Base-by-base conservation (phyloP, 805 yeast genomes). In the Lipomyces japonicus region DNA sequence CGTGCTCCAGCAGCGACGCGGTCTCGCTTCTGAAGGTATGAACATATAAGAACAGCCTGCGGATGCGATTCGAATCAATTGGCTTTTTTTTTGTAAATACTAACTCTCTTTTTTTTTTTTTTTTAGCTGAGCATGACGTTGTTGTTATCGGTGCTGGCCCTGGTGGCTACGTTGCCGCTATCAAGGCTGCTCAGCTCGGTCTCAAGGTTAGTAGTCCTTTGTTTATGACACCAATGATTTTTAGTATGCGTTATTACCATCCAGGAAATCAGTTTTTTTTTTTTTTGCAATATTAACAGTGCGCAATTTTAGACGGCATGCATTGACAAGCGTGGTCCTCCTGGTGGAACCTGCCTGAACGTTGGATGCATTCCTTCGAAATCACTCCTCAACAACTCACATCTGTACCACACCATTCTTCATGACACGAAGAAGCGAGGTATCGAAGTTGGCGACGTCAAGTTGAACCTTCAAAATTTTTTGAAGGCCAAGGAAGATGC, bases 301-400 rank as follows among this genome's bases (percentile, higher is more conserved):
- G 37, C 21, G 10, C 5, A 34, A 12, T 12, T 7, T 7, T 46
- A 57, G 71, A 88, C 96, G 48, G 98, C 97, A 31, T 93, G 98
- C 79, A 75, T 93, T 60, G 99, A 93, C 72, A 89, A 88, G 75
- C 84, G 99, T 72, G 99, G 99, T 40, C 73, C 81, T 39, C 79
- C 95, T 58, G 99, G 99, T 58, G 99, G 99, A 65, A 93, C 98
- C 49, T 93, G 99, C 80, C 76, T 95, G 64, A 93, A 93, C 71
- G 97, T 93, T 47, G 99, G 99, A 43, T 93, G 99, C 78, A 93
- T 93, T 65, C 99, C 99, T 52, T 93, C 98, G 59, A 93, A 93
- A 73, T 86, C 98, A 4, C 72, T 93, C 53, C 76, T 93, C 65
- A 91, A 93, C 82, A 93, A 93, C 78, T 86, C 97, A 16, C 96